Conservation (phyloP, 495 filamentous ascomycete genomes). For the Pseudevernia furfuracea region DNA sequence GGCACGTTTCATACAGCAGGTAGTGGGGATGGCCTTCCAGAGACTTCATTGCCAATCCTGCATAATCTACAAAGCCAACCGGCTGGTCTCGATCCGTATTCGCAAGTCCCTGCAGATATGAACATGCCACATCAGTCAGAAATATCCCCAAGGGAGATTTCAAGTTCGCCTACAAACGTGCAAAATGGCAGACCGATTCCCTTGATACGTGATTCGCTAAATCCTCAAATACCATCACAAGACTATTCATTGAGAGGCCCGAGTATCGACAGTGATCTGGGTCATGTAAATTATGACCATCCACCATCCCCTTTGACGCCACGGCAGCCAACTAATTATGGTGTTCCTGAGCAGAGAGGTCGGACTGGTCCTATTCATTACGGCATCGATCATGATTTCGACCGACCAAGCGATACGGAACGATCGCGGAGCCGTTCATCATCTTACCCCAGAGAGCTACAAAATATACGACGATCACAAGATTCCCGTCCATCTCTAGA, state of each 20-base stretch:
- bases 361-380: slow-evolving; percentile 29
- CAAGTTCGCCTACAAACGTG: not conserved
- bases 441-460: slow-evolving; percentile 27
- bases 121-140: not conserved
- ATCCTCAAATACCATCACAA: slow-evolving; percentile 10
- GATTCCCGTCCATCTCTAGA: slow-evolving; percentile 12
- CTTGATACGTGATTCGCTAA: not conserved
- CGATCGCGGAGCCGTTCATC: slow-evolving; percentile 26
- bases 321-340: slow-evolving; percentile 23
- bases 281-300: slow-evolving; percentile 13
- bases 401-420: slow-evolving; percentile 22
- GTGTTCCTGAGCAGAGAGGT: slow-evolving; percentile 19
- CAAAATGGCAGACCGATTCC: not conserved
- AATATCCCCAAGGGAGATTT: not conserved
- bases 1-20: slow-evolving; percentile 9
- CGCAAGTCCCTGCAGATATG: not conserved
- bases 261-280: slow-evolving; percentile 21
- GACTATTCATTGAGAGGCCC: slow-evolving; percentile 17
- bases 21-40: slow-evolving; percentile 1
- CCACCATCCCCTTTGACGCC: slow-evolving; percentile 26
- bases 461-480: slow-evolving; percentile 16
- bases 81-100: not conserved
- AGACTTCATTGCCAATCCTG: not conserved
- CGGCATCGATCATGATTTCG: slow-evolving; percentile 26
- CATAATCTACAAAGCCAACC: not conserved